Percentiles rank a stretch among this genome's conserved stretches.
phyloP scores from a whole-genome alignment of 176 grass and related monocot genomes.

The Phyllostachys edulis region DNA sequence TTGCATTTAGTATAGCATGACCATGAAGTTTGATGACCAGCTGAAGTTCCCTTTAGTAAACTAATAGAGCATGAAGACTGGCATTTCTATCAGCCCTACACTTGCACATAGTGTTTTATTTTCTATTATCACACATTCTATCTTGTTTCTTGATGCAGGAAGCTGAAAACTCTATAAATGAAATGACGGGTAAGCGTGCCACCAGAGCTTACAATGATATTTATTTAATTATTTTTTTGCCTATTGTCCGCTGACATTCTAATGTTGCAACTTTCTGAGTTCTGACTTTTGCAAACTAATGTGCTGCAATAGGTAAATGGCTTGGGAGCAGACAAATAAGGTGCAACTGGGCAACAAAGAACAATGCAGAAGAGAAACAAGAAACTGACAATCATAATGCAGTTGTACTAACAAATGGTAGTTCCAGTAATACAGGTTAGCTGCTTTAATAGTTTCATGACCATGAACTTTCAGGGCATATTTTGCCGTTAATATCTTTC shows the following conservation, averaged over 20 bases:
- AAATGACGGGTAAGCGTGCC: constrained; percentile 67
- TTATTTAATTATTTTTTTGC: background rate
- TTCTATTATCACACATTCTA: background rate
- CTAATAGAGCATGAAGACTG: background rate
- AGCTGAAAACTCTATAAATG: constrained; percentile 80
- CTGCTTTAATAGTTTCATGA: constrained; percentile 24
- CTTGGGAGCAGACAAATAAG: constrained; percentile 86
- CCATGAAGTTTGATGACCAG: constrained; percentile 2
- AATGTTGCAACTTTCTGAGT: constrained; percentile 20
- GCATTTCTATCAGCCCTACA: background rate
- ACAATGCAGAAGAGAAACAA: constrained; percentile 71
- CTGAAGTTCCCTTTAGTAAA: constrained; percentile 11
- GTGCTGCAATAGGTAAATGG: constrained; percentile 61
- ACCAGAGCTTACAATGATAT: background rate
- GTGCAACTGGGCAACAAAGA: constrained; percentile 85
- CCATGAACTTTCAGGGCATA: background rate
- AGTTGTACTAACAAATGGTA: constrained; percentile 68
- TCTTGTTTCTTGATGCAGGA: constrained; percentile 53
- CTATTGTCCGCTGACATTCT: background rate
- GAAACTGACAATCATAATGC: constrained; percentile 68
- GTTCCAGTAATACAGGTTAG: constrained; percentile 60
- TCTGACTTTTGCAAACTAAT: constrained; percentile 23
- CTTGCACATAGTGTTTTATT: background rate
- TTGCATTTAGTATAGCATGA: constrained; percentile 13
- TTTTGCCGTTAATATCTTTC: background rate